These are phyloP conservation scores for Oryza glumipatula DNA, from an alignment of 176 grass and related monocot species.

Conservation along the genomic window DNA sequence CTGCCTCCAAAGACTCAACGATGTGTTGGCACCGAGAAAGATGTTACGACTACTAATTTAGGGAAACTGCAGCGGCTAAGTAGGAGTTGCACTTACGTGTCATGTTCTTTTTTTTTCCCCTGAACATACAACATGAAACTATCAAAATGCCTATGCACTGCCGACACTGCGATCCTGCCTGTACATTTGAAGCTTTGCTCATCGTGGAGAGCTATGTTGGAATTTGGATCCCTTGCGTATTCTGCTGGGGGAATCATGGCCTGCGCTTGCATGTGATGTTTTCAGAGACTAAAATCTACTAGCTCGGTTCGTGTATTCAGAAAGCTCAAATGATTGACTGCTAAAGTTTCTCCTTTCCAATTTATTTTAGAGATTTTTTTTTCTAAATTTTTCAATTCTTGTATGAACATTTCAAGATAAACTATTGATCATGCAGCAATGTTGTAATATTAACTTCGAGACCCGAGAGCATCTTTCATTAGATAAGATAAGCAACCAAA, in stretches of 20 bases:
- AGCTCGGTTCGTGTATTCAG: slow-evolving; percentile 22
- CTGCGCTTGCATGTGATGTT: slow-evolving; percentile 35
- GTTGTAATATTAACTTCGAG: slow-evolving; percentile 29
- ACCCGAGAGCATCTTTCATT: slow-evolving; percentile 36
- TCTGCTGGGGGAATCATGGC: not conserved
- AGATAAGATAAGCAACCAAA: slow-evolving; percentile 30
- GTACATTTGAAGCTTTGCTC: slow-evolving; percentile 2
- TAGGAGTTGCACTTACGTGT: not conserved
- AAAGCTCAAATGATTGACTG: slow-evolving; percentile 56
- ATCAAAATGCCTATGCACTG: slow-evolving; percentile 9
- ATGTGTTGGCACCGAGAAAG: slow-evolving; percentile 63
- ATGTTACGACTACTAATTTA: slow-evolving; percentile 39
- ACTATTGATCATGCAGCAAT: slow-evolving; percentile 31
- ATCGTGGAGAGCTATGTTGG: not conserved
- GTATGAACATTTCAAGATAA: slow-evolving; percentile 30
- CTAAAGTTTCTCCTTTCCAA: slow-evolving; percentile 36
- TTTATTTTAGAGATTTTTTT: not conserved
- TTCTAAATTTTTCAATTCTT: not conserved
- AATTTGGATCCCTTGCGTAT: not conserved
- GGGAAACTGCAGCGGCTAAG: slow-evolving; percentile 21
- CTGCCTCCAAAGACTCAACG: slow-evolving; percentile 35
- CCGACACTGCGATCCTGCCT: slow-evolving; percentile 33
- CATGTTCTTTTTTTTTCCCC: not conserved
- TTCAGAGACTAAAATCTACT: slow-evolving; percentile 41
- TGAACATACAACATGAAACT: not conserved